Evolutionary conservation across 1,139 yeast genomes (phyloP).

Genomic region (Pichia sp.): DNA sequence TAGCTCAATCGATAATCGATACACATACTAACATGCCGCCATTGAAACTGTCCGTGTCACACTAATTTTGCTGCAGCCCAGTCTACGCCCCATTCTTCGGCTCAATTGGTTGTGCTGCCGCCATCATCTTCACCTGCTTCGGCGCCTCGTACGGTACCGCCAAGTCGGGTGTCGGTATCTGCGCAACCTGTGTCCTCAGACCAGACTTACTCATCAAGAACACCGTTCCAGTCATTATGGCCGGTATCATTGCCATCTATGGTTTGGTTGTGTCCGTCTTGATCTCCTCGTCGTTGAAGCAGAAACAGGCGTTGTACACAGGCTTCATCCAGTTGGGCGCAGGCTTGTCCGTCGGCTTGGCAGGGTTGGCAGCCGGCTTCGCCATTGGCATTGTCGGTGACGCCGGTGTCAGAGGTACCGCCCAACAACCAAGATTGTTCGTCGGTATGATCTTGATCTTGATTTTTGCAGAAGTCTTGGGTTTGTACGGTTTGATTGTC

Average conservation of each 20-base stretch:
- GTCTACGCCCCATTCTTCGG: conserved; percentile 94
- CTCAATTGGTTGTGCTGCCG: conserved; percentile 98
- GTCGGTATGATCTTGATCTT: conserved; percentile 96
- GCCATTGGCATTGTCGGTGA: conserved; percentile 99
- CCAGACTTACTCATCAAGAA: conserved; percentile 90
- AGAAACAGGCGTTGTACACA: conserved; percentile 88
- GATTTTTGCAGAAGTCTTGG: conserved; percentile 98
- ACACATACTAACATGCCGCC: background rate
- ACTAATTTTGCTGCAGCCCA: conserved; percentile 38
- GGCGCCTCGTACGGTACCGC: conserved; percentile 99
- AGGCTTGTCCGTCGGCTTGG: conserved; percentile 94
- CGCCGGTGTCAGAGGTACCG: conserved; percentile 96
- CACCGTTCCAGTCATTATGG: conserved; percentile 97
- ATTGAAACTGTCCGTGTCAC: background rate
- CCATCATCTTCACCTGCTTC: conserved; percentile 95
- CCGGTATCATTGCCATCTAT: conserved; percentile 98
- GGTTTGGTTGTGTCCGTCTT: conserved; percentile 96
- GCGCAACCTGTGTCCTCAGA: conserved; percentile 96
- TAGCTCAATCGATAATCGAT: too few species aligned
- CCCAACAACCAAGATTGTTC: conserved; percentile 94
- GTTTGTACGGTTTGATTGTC: conserved; percentile 94
- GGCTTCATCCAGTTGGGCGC: conserved; percentile 99
- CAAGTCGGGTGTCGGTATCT: conserved; percentile 98
- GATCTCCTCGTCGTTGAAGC: conserved; percentile 85
- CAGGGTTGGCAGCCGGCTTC: conserved; percentile 97